phyloP scores from a whole-genome alignment of 331 rosid species.

The Spiraea crenata region DNA sequence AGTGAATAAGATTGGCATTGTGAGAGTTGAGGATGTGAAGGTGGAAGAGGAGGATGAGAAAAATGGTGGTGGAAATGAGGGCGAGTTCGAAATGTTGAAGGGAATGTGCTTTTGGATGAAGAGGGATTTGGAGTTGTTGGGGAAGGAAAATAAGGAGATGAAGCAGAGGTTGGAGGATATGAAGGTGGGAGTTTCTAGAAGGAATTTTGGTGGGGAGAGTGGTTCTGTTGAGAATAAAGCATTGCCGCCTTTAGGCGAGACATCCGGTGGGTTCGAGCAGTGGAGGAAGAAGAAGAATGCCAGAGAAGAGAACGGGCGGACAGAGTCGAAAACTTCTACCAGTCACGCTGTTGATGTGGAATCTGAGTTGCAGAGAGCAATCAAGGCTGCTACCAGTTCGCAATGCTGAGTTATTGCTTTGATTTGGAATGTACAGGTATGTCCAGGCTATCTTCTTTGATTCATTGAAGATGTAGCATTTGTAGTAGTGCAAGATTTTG shows the following conservation, averaged over 20 bases:
- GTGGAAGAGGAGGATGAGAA: slow-evolving; percentile 32
- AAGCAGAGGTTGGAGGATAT: slow-evolving; percentile 54
- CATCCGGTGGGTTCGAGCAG: slow-evolving; percentile 42
- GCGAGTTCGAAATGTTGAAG: slow-evolving; percentile 55
- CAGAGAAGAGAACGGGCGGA: slow-evolving; percentile 48
- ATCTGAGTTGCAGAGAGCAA: slow-evolving; percentile 82
- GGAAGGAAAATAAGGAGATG: slow-evolving; percentile 73
- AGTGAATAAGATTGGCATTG: slow-evolving; percentile 64
- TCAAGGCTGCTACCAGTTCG: slow-evolving; percentile 67
- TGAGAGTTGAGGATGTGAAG: slow-evolving; percentile 45
- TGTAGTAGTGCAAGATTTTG: slow-evolving; percentile 10
- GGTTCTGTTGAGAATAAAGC: slow-evolving; percentile 29
- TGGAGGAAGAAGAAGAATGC: slow-evolving; percentile 55
- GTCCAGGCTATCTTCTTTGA: not conserved
- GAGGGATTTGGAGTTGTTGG: slow-evolving; percentile 61
- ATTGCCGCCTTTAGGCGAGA: slow-evolving; percentile 23
- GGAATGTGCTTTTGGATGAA: slow-evolving; percentile 57
- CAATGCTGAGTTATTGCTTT: slow-evolving; percentile 21
- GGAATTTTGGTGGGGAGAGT: slow-evolving; percentile 19
- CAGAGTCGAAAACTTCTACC: slow-evolving; percentile 36
- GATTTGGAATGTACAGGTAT: no score
- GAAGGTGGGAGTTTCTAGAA: slow-evolving; percentile 38
- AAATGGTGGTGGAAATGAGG: slow-evolving; percentile 15
- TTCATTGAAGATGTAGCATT: not conserved
- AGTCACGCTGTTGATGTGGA: slow-evolving; percentile 52